Percentiles rank a stretch among this genome's conserved stretches.
Conservation (phyloP, 2,329 filamentous ascomycete genomes). For the Leptoxyphium fumago region DNA sequence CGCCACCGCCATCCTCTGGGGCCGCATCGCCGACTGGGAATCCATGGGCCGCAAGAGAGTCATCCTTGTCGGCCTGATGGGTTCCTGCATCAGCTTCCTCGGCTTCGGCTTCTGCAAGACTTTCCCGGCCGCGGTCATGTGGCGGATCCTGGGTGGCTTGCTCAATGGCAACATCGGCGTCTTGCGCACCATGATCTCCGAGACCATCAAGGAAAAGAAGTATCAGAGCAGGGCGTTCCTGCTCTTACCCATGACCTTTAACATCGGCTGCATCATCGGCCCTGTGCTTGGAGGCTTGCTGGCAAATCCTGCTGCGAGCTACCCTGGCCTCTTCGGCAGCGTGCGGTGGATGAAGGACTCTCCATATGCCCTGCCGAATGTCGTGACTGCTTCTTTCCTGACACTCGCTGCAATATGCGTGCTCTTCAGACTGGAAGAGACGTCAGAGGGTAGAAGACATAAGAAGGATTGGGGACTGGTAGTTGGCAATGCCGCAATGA, state of each 20-base stretch:
- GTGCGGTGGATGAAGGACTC: constrained; percentile 49
- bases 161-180: constrained; percentile 62
- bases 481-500: constrained; percentile 17
- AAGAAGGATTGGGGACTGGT: constrained; percentile 27
- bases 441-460: constrained; percentile 26
- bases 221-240: constrained; percentile 40
- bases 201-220: constrained; percentile 57
- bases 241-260: constrained; percentile 53
- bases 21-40: constrained; percentile 50
- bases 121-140: constrained; percentile 48
- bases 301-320: constrained; percentile 48
- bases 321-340: constrained; percentile 50
- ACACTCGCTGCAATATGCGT: constrained; percentile 39
- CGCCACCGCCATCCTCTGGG: constrained; percentile 71
- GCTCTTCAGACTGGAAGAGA: constrained; percentile 52
- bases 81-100: constrained; percentile 50
- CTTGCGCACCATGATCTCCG: constrained; percentile 59
- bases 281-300: constrained; percentile 49
- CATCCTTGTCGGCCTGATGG: constrained; percentile 59
- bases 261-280: constrained; percentile 37
- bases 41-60: constrained; percentile 57
- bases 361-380: constrained; percentile 56
- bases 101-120: constrained; percentile 55
- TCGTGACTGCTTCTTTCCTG: constrained; percentile 50
- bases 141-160: constrained; percentile 50